These are phyloP conservation scores for Aspergillus taichungensis DNA, from an alignment of 495 filamentous ascomycete species.

Conservation along the genomic window DNA sequence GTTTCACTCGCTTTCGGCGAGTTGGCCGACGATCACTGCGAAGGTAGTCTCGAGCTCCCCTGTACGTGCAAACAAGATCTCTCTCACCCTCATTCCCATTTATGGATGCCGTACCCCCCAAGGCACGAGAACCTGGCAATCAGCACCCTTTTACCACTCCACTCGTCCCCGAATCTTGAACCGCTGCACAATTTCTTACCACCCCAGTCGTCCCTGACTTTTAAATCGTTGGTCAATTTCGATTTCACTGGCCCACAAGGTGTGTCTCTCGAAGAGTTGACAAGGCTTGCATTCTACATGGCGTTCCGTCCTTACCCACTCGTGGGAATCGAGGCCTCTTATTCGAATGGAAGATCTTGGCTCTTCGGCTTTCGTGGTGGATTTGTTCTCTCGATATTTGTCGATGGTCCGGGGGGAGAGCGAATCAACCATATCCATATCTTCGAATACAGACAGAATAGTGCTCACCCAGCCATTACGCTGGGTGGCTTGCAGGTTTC, in stretches of 20 bases:
- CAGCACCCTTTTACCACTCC: conserved; percentile 4
- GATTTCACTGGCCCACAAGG: conserved; percentile 9
- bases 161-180: conserved; percentile 1
- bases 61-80: neutral
- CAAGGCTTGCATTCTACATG: conserved; percentile 8
- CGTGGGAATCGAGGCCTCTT: conserved; percentile 5
- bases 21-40: conserved; percentile 1
- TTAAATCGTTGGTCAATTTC: conserved; percentile 9
- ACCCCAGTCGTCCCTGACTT: neutral
- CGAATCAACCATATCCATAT: conserved; percentile 6
- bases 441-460: conserved; percentile 1
- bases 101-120: conserved; percentile 8
- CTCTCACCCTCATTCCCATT: neutral
- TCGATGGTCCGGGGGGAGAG: conserved; percentile 8
- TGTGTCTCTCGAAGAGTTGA: conserved; percentile 2
- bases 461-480: neutral
- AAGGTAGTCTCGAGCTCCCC: neutral
- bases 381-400: conserved; percentile 4
- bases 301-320: conserved; percentile 3
- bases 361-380: conserved; percentile 6
- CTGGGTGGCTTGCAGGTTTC: conserved; percentile 7
- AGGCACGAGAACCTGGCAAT: conserved; percentile 1
- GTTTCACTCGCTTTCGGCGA: conserved; percentile 5
- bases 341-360: conserved; percentile 1
- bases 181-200: conserved; percentile 8